Percentiles rank a stretch among this genome's conserved stretches.
Conservation (phyloP, 176 grass and related monocot species). For the Cenchrus fungigraminus region DNA sequence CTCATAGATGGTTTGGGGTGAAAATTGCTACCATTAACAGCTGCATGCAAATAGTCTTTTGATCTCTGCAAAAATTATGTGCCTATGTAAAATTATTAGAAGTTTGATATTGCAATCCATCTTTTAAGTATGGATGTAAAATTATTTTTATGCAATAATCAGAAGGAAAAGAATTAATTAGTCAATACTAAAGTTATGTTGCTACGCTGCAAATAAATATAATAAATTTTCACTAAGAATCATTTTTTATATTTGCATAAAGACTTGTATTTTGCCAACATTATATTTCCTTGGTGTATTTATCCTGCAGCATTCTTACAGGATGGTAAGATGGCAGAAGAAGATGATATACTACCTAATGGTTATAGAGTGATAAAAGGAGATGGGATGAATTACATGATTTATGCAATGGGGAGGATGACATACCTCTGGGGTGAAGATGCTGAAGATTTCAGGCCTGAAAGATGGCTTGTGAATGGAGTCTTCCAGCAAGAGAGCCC, state of each 20-base stretch:
- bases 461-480: constrained; percentile 69
- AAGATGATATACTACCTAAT: constrained; percentile 62
- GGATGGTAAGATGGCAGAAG: constrained; percentile 61
- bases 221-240: not conserved
- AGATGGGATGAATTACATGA: constrained; percentile 54
- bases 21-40: not conserved
- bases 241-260: not conserved
- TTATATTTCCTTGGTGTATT: not conserved
- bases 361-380: constrained; percentile 50
- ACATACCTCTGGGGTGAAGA: constrained; percentile 69
- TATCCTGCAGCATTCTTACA: constrained; percentile 30
- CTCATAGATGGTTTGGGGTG: constrained; percentile 9
- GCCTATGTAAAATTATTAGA: not conserved
- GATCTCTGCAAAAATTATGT: not conserved
- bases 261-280: not conserved
- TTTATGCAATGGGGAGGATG: constrained; percentile 77
- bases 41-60: not conserved
- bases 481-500: constrained; percentile 59
- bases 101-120: not conserved
- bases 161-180: not conserved
- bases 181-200: not conserved
- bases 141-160: not conserved
- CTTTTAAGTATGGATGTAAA: not conserved
- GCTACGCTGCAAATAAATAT: not conserved
- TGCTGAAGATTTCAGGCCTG: constrained; percentile 55